phyloP scores from a whole-genome alignment of 2,329 filamentous ascomycete species.

The Ampelomyces quisqualis region DNA sequence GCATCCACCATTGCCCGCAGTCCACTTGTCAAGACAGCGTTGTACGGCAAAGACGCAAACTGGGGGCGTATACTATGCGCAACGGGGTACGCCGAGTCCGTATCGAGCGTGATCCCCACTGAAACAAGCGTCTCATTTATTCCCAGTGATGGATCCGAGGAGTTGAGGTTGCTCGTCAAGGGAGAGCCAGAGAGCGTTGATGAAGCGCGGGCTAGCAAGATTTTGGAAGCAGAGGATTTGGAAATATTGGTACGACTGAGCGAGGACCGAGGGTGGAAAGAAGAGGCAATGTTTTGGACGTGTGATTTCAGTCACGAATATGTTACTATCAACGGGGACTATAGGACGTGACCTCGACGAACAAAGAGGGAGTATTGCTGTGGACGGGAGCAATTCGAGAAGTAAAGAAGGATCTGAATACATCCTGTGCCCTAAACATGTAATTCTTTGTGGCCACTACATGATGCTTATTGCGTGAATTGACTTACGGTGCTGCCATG shows the following conservation, averaged over 20 bases:
- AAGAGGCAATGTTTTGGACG: constrained; percentile 76
- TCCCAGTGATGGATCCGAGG: constrained; percentile 71
- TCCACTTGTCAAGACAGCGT: constrained; percentile 91
- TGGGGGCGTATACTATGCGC: constrained; percentile 97
- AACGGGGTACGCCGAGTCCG: constrained; percentile 74
- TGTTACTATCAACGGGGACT: constrained; percentile 69
- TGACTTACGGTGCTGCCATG: too few relatives aligned
- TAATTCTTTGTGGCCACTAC: too few relatives aligned
- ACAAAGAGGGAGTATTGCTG: not conserved
- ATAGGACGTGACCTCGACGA: constrained; percentile 53
- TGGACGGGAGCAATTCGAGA: too few relatives aligned
- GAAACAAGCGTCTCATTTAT: constrained; percentile 78
- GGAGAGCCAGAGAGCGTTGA: constrained; percentile 80
- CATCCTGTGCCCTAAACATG: too few relatives aligned
- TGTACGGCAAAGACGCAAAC: constrained; percentile 97
- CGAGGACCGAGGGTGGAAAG: constrained; percentile 55
- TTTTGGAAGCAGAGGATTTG: constrained; percentile 72
- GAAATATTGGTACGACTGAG: constrained; percentile 76
- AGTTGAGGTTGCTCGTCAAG: constrained; percentile 73
- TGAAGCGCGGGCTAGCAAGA: constrained; percentile 73
- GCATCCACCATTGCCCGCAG: constrained; percentile 87
- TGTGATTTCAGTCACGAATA: constrained; percentile 87
- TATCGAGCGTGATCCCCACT: constrained; percentile 65
- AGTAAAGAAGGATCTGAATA: too few relatives aligned
- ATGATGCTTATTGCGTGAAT: too few relatives aligned